Percentiles rank a stretch among this genome's conserved stretches.
Conservation (phyloP, 192 early-diverging fungal genomes). For the Podila clonocystis region DNA sequence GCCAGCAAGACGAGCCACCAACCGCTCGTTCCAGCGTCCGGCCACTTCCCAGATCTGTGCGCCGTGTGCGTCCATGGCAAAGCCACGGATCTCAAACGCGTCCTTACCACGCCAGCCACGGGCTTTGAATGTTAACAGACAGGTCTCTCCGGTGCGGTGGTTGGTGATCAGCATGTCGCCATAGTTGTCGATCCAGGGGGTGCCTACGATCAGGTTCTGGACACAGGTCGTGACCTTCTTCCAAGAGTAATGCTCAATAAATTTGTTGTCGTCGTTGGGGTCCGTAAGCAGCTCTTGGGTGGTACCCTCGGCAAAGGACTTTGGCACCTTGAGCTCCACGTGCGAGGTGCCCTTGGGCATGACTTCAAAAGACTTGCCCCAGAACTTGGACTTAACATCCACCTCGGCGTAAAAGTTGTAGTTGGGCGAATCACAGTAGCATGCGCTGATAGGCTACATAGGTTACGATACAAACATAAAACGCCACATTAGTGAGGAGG, state of each 20-base stretch:
- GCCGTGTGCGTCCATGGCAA: slow-evolving; percentile 59
- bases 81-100: slow-evolving; percentile 68
- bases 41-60: slow-evolving; percentile 68
- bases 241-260: slow-evolving; percentile 86
- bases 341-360: slow-evolving; percentile 85
- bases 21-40: slow-evolving; percentile 74
- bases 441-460: slow-evolving; percentile 82
- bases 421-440: slow-evolving; percentile 83
- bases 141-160: slow-evolving; percentile 84
- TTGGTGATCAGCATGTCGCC: slow-evolving; percentile 88
- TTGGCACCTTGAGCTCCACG: slow-evolving; percentile 76
- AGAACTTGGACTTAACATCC: slow-evolving; percentile 88
- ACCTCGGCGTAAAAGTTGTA: slow-evolving; percentile 89
- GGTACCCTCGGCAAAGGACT: slow-evolving; percentile 53
- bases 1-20: slow-evolving; percentile 64
- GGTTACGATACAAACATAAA: not conserved
- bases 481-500: not conserved
- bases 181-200: slow-evolving; percentile 85
- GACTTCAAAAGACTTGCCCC: slow-evolving; percentile 85
- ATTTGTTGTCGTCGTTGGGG: slow-evolving; percentile 60
- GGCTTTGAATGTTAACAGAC: slow-evolving; percentile 80
- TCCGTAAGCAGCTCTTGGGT: slow-evolving; percentile 36
- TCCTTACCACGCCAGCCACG: slow-evolving; percentile 78
- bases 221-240: slow-evolving; percentile 89
- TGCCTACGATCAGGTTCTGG: slow-evolving; percentile 88